phyloP scores from a whole-genome alignment of 441 rosid genomes.

The Erodium moschatum region DNA sequence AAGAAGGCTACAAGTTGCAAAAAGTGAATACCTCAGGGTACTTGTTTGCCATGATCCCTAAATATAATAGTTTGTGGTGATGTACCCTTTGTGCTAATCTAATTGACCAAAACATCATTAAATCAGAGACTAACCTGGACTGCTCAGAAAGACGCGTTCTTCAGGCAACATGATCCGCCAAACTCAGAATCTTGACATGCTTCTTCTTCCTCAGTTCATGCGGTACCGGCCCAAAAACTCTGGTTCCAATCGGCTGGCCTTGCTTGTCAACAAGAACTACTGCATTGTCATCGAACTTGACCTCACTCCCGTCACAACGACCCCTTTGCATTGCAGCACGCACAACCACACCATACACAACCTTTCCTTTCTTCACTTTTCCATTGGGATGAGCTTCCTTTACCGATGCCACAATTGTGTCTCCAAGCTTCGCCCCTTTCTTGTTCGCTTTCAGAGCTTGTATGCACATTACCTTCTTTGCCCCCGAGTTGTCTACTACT shows the following conservation, averaged over 20 bases:
- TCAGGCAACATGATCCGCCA: constrained; percentile 77
- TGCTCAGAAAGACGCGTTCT: neutral
- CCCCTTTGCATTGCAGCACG: constrained; percentile 89
- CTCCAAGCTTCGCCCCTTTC: constrained; percentile 81
- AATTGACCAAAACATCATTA: neutral
- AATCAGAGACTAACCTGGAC: neutral
- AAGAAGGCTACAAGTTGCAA: no score
- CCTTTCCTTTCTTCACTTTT: constrained; percentile 90
- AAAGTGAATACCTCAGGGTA: no score
- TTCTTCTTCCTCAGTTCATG: constrained; percentile 79
- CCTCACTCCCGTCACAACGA: constrained; percentile 78
- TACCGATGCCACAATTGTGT: constrained; percentile 71
- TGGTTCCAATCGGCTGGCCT: constrained; percentile 72
- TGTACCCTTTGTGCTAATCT: no score
- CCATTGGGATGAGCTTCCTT: constrained; percentile 90
- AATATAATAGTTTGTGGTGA: no score
- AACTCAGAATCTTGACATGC: constrained; percentile 71
- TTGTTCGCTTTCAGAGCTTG: constrained; percentile 57
- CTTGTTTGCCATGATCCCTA: no score
- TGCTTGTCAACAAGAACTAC: constrained; percentile 69
- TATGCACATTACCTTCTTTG: constrained; percentile 84
- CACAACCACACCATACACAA: constrained; percentile 70
- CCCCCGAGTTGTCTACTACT: constrained; percentile 85
- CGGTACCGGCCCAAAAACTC: constrained; percentile 83
- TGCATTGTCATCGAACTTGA: constrained; percentile 88